Conservation (phyloP, 495 filamentous ascomycete species). For the Glutinoglossum americanum region DNA sequence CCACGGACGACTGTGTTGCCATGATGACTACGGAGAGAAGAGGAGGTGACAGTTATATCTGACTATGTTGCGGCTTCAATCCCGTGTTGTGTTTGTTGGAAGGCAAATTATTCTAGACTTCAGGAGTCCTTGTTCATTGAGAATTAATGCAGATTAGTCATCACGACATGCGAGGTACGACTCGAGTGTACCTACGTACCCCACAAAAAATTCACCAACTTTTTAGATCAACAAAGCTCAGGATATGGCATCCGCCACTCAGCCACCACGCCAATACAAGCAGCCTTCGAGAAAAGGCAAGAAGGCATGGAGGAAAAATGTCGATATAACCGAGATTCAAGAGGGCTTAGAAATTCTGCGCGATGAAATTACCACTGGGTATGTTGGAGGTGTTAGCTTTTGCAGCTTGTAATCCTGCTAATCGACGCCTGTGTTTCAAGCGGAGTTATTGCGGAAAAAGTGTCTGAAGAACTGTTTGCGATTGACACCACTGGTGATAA, state of each 20-base stretch:
- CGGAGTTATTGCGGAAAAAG: conserved; percentile 60
- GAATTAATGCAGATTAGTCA: conserved; percentile 7
- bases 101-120: neutral
- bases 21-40: conserved; percentile 20
- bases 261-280: conserved; percentile 36
- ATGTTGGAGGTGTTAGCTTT: conserved; percentile 10
- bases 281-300: conserved; percentile 94
- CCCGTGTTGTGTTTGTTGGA: neutral
- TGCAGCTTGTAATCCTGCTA: neutral
- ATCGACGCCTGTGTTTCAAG: conserved; percentile 21
- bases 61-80: neutral
- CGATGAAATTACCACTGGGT: conserved; percentile 80
- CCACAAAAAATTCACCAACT: neutral
- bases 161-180: conserved; percentile 9
- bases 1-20: conserved; percentile 35
- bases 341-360: conserved; percentile 64
- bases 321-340: conserved; percentile 71
- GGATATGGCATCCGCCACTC: neutral
- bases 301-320: conserved; percentile 96
- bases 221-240: neutral
- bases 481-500: conserved; percentile 53
- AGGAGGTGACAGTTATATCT: neutral
- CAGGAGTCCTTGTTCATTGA: neutral
- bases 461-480: conserved; percentile 59
- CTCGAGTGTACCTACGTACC: too few species aligned